Percentiles rank a stretch among this genome's conserved stretches.
These are phyloP conservation scores for Phycomyces blakesleeanus DNA, from an alignment of 192 early-diverging fungal species.

Conservation along the genomic window DNA sequence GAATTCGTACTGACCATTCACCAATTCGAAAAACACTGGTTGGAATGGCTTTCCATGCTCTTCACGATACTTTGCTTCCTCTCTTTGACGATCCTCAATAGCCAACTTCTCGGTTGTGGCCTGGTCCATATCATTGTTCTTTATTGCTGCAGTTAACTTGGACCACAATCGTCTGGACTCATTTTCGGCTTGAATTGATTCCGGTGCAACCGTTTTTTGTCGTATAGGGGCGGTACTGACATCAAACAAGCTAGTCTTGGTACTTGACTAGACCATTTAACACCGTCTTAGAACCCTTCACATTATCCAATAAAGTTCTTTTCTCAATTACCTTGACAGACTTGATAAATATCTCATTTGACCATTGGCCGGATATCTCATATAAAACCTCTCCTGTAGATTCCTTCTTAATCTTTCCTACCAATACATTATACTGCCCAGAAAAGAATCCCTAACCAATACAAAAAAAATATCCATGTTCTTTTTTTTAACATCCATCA, in stretches of 20 bases:
- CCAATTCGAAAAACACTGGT: slow-evolving; percentile 22
- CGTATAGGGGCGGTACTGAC: slow-evolving; percentile 58
- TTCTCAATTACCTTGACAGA: slow-evolving; percentile 28
- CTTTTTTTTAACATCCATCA: neutral
- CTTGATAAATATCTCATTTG: slow-evolving; percentile 64
- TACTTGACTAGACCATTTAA: slow-evolving; percentile 32
- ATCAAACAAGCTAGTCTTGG: slow-evolving; percentile 70
- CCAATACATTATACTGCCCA: slow-evolving; percentile 76
- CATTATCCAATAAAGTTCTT: no score
- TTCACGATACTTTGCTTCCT: slow-evolving; percentile 33
- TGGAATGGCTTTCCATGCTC: slow-evolving; percentile 14
- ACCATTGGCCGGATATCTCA: slow-evolving; percentile 91
- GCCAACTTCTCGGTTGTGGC: slow-evolving; percentile 65
- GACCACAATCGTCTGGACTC: slow-evolving; percentile 85
- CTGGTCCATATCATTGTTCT: slow-evolving; percentile 56
- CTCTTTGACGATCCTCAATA: slow-evolving; percentile 74
- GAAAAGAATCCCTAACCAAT: slow-evolving; percentile 67
- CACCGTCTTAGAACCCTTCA: neutral
- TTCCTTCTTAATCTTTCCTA: slow-evolving; percentile 79
- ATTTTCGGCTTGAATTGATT: slow-evolving; percentile 71
- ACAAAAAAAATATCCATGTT: no score
- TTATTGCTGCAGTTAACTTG: slow-evolving; percentile 65
- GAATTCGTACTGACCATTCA: slow-evolving; percentile 31
- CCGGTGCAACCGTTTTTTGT: slow-evolving; percentile 67
- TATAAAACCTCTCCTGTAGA: slow-evolving; percentile 77